Evolutionary conservation across 306 rosid genomes (phyloP).

Genomic region (Quercus alba): DNA sequence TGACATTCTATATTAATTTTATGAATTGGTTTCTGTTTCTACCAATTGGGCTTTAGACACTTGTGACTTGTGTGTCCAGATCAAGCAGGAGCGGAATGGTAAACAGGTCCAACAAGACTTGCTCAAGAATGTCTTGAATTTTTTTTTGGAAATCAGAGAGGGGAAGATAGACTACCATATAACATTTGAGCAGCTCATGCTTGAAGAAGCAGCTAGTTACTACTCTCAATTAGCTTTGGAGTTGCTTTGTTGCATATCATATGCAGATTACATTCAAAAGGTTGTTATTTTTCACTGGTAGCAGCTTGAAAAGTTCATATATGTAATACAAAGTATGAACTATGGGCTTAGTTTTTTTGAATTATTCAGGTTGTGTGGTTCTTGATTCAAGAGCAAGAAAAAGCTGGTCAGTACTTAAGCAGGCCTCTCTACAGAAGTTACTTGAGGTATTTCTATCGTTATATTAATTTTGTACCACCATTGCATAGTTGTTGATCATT

Average conservation of each 20-base stretch:
- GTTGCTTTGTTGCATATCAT: no score
- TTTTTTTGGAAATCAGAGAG: neutral
- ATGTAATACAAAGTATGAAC: neutral
- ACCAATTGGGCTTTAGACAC: neutral
- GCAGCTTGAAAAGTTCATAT: no score
- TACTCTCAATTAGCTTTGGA: no score
- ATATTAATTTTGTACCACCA: neutral
- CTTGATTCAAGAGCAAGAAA: neutral
- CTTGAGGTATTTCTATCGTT: neutral
- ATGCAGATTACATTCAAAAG: no score
- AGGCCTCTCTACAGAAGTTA: neutral
- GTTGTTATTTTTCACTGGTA: no score
- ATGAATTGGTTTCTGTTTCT: neutral
- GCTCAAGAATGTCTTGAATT: neutral
- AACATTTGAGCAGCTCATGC: no score
- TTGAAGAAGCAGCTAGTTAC: no score
- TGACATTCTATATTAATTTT: neutral
- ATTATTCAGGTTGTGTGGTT: conserved; percentile 2
- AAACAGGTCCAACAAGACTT: neutral
- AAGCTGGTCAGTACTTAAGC: neutral
- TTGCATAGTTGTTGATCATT: neutral
- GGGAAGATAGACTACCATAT: neutral
- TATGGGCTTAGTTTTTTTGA: neutral
- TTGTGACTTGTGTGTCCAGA: neutral
- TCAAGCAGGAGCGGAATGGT: neutral